Conservation (phyloP, 345 rosid species). For the Trapa bicornis region DNA sequence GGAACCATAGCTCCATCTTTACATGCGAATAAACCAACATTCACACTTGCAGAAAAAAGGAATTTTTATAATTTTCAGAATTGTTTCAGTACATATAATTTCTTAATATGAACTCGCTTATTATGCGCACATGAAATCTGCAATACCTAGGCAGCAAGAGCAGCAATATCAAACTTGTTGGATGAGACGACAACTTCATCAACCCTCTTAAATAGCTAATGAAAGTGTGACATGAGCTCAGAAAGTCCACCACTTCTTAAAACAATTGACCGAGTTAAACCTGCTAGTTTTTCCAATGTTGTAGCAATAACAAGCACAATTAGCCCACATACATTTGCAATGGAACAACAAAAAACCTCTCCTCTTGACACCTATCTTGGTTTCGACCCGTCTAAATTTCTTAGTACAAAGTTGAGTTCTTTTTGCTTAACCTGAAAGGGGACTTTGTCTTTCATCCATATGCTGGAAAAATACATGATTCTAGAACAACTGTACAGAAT, state of each 20-base stretch:
- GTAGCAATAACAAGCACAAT: not conserved
- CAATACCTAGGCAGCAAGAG: conserved; percentile 71
- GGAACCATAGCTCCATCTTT: too few species aligned
- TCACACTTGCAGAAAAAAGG: not conserved
- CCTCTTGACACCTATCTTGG: not conserved
- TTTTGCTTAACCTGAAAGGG: too few species aligned
- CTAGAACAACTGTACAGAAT: not conserved
- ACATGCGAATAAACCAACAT: not conserved
- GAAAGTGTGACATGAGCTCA: conserved; percentile 70
- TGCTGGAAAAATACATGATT: not conserved
- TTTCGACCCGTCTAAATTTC: not conserved
- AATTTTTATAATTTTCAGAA: not conserved
- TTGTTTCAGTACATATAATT: not conserved
- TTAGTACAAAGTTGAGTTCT: not conserved
- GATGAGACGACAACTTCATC: conserved; percentile 43
- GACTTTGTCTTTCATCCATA: too few species aligned
- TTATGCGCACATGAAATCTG: not conserved
- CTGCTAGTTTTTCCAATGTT: conserved; percentile 21
- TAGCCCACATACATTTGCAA: not conserved
- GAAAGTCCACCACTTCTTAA: conserved; percentile 62
- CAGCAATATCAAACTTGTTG: conserved; percentile 45
- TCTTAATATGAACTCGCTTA: not conserved
- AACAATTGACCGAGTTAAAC: conserved; percentile 62
- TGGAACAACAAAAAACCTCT: not conserved
- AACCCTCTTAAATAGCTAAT: conserved; percentile 61